Evolutionary conservation across 1,284 basidiomycete species (phyloP).

Genomic region (Sphagnurus paluster): DNA sequence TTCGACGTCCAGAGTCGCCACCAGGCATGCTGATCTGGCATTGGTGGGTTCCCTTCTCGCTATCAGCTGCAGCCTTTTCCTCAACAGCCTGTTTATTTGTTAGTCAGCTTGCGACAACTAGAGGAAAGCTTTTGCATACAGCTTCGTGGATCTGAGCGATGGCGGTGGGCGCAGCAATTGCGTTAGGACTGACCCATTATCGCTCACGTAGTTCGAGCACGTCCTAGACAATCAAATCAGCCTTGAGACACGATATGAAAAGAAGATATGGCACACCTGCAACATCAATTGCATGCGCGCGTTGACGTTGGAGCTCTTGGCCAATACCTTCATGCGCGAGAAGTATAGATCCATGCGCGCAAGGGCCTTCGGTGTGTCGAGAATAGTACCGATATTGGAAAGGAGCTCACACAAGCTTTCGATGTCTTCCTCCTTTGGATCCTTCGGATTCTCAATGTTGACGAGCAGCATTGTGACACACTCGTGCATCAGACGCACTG

Average conservation of each 20-base stretch:
- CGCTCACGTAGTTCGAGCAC: conserved; percentile 85
- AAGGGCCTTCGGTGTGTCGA: conserved; percentile 81
- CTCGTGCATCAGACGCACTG: conserved; percentile 93
- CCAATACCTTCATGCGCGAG: conserved; percentile 81
- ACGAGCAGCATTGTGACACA: conserved; percentile 93
- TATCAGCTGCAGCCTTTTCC: conserved; percentile 59
- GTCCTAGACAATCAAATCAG: conserved; percentile 50
- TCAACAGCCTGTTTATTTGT: conserved; percentile 40
- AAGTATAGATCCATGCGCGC: conserved; percentile 94
- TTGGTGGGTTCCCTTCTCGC: conserved; percentile 59
- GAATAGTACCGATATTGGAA: conserved; percentile 81
- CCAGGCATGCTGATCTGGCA: conserved; percentile 48
- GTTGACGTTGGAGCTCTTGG: conserved; percentile 73
- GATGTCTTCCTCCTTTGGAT: conserved; percentile 97
- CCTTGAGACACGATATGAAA: conserved; percentile 7
- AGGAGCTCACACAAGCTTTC: conserved; percentile 94
- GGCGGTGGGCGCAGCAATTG: conserved; percentile 80
- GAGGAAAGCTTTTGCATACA: conserved; percentile 43
- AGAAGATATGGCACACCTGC: conserved; percentile 57
- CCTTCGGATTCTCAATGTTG: conserved; percentile 79
- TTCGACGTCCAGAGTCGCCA: conserved; percentile 84
- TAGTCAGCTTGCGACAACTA: neutral
- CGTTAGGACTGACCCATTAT: conserved; percentile 78
- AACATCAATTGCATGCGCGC: conserved; percentile 96
- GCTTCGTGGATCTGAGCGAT: conserved; percentile 88